These are phyloP conservation scores for Ambrosia trifida DNA, from an alignment of 129 eudicot genomes.

Conservation along the genomic window DNA sequence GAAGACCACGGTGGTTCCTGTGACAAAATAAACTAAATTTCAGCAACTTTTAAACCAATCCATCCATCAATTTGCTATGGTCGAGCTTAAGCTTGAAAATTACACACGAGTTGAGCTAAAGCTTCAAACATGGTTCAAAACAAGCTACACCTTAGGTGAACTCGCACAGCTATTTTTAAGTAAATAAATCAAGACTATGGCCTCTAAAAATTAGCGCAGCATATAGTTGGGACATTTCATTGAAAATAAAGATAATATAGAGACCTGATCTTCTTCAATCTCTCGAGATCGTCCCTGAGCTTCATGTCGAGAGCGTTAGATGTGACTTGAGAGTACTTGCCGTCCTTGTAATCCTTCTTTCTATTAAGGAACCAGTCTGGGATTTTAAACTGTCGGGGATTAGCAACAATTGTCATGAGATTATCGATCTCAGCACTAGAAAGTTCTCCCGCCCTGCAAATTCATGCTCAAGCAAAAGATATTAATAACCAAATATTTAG, in stretches of 20 bases:
- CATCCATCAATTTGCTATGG: too few relatives aligned
- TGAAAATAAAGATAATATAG: neutral
- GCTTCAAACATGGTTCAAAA: too few relatives aligned
- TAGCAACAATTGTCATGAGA: constrained; percentile 13
- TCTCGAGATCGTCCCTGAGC: constrained; percentile 13
- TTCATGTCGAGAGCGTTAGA: constrained; percentile 19
- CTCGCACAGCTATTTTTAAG: too few relatives aligned
- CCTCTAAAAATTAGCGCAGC: too few relatives aligned
- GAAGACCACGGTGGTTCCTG: constrained; percentile 86
- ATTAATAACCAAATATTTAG: neutral
- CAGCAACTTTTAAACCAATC: neutral
- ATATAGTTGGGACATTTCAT: neutral
- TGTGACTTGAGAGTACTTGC: constrained; percentile 23
- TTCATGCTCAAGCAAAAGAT: too few relatives aligned
- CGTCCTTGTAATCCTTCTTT: constrained; percentile 13
- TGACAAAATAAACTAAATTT: neutral
- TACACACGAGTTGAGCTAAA: too few relatives aligned
- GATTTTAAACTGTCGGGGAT: constrained; percentile 12
- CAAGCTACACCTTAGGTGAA: too few relatives aligned
- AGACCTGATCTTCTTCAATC: constrained; percentile 18
- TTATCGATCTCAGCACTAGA: constrained; percentile 13
- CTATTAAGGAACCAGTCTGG: constrained; percentile 20
- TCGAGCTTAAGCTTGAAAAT: too few relatives aligned
- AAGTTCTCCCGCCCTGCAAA: constrained; percentile 14
- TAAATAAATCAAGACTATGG: too few relatives aligned